Base-by-base conservation (phyloP, 1,139 yeast genomes). In the Debaryomyces sp. region DNA sequence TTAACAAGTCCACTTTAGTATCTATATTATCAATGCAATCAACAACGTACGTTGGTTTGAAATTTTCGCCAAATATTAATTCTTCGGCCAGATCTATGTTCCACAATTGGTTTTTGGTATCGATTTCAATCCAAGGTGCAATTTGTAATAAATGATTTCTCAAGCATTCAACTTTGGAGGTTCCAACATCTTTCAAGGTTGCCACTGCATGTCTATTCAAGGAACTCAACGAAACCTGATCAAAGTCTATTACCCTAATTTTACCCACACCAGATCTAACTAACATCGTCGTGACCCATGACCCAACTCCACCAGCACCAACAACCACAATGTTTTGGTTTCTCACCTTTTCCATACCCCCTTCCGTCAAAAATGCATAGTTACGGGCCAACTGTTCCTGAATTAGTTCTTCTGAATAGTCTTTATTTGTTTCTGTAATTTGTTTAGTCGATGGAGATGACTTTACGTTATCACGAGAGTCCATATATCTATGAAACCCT, bases 271-370 rank as follows among this genome's bases (percentile, higher is more conserved):
- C 99, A 7, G 96, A 88, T 59, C 99, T 82, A 1, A 89, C 89
- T 50, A 94, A 77, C 90, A 95, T 90, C 2, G 96, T 87, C 6
- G 91, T 87, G 9, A 87, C 96, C 95, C 97, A 92, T 0, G 98
- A 91, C 2, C 99, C 99, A 32, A 94, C 99, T 42, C 99, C 99
- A 46, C 99, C 99, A 8, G 94, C 96, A 26, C 99, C 99, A n/a
- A 94, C 97, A 15, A 94, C 88, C 3, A 90, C 87, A 2, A 94
- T 81, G 51, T 82, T 78, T 58, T 90, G 86, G n/a, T 75, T 67
- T 49, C 96, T 82, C 18, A 94, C 81, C 52, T 82, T 82, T n/a
- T 70, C 66, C 82, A 90, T 84, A 1, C 97, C 98, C 17, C 85
- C 87, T 44, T 86, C 88, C 2, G 96, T 91, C 32, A 94, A 74